Conservation (phyloP, 352 stramenopile species). For the Globisporangium nagaii region DNA sequence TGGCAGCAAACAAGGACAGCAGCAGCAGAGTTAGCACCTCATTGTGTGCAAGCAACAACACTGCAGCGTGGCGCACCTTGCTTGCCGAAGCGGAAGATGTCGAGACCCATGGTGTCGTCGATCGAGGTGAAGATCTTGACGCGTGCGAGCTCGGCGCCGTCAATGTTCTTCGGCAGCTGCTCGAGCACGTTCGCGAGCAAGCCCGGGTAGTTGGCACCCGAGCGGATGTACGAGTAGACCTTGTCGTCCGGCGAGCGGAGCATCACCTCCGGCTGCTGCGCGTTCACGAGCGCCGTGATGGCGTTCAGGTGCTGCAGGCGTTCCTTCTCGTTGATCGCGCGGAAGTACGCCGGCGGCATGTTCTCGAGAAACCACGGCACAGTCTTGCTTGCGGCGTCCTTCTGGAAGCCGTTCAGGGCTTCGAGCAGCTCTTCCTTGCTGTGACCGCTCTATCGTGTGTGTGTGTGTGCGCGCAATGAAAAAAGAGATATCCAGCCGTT, state of each 20-base stretch:
- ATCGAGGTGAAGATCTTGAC: conserved; percentile 90
- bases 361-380: conserved; percentile 87
- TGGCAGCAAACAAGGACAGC: not conserved
- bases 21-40: not conserved
- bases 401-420: conserved; percentile 66
- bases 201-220: conserved; percentile 68
- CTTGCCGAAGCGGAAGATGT: conserved; percentile 83
- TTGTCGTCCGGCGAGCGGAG: conserved; percentile 71
- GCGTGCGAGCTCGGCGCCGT: conserved; percentile 59
- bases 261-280: conserved; percentile 75
- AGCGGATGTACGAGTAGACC: conserved; percentile 82
- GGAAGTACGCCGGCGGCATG: conserved; percentile 89
- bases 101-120: conserved; percentile 78
- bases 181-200: conserved; percentile 65
- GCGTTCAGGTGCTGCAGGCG: conserved; percentile 84
- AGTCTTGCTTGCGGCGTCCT: conserved; percentile 58
- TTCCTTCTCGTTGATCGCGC: conserved; percentile 77
- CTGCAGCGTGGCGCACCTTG: conserved; percentile 21
- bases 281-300: conserved; percentile 75
- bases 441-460: conserved; percentile 14
- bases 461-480: not conserved
- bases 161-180: conserved; percentile 59
- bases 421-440: conserved; percentile 43
- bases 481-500: not conserved
- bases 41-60: not conserved